These are phyloP conservation scores for Curvularia verruculosa DNA, from an alignment of 2,329 filamentous ascomycete genomes.

Conservation along the genomic window DNA sequence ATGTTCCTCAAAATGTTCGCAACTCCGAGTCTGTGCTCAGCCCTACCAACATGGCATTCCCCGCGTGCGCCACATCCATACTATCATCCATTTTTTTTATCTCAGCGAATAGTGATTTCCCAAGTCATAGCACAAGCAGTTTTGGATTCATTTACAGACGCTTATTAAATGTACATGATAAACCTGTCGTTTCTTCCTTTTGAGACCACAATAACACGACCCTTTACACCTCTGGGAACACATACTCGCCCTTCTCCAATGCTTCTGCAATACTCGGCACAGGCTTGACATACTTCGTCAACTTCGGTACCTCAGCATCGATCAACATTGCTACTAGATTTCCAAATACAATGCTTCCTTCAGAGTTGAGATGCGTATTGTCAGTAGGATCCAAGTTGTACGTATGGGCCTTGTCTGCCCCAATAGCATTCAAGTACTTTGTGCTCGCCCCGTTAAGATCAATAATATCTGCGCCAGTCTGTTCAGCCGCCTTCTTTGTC, in stretches of 20 bases:
- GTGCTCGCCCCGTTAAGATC: constrained; percentile 60
- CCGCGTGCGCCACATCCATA: not conserved
- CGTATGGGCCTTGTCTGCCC: constrained; percentile 52
- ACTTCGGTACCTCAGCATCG: constrained; percentile 11
- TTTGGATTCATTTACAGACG: too few species aligned
- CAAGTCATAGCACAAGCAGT: not conserved
- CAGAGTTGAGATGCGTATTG: constrained; percentile 29
- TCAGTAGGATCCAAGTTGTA: constrained; percentile 53
- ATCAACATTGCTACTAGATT: constrained; percentile 29
- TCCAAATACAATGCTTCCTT: constrained; percentile 33
- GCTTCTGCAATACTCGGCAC: constrained; percentile 17
- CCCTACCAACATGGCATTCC: not conserved
- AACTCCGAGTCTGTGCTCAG: constrained; percentile 13
- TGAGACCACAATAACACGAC: not conserved
- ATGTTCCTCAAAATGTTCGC: constrained; percentile 12
- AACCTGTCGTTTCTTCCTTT: not conserved
- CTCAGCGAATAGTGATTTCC: not conserved
- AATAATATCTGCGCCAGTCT: constrained; percentile 50
- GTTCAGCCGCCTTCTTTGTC: constrained; percentile 55
- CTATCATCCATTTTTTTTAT: not conserved
- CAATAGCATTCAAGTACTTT: constrained; percentile 59
- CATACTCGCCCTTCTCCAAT: constrained; percentile 21
- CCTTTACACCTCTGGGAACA: constrained; percentile 14
- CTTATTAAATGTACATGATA: not conserved
- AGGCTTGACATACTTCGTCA: constrained; percentile 23